Base-by-base conservation (phyloP, 306 rosid genomes). In the Rubus parviflorus region DNA sequence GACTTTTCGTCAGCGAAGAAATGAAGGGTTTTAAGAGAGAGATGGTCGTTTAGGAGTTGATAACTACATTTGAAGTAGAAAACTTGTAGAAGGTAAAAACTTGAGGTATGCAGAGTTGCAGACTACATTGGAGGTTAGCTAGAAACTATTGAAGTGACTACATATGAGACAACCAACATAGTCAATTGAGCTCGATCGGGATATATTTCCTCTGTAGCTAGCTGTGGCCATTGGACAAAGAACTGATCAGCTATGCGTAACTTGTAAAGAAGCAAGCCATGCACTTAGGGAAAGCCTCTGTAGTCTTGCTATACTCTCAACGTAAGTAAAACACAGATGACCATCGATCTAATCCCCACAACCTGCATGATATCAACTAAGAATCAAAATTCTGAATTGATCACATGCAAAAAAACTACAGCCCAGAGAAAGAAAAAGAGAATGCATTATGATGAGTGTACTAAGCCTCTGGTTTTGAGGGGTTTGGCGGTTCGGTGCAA, bases 281-380 rank as follows among this genome's bases (percentile, higher is more conserved):
- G n/a, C 99, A 82, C 97, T 92, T 68, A 96, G 79, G 66, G 97
- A 95, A 43, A 92, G 97, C 78, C 90, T 88, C 79, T 85, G 89
- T 79, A 95, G 97, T 87, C 99, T 90, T 53, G 99, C 99, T 78
- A 95, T 92, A 78, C 99, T 95, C 87, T 95, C 99, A 17, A 95
- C 89, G n/a, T n/a, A n/a, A n/a, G 43, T 95, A 92, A 81, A 95
- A 92, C 75, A 92, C 87, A 16, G 92, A 92, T 37, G 96, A 95
- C 97, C 99, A n/a, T n/a, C n/a, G n/a, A 92, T 76, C 87, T 83
- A 84, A 92, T 82, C 72, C n/a, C 45, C 45, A 63, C 45, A 63
- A 63, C 68, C 68, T 63, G 68, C 46, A 14, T 61, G 38, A 37
- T 63, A 16, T 5, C 8, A 37, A 6, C 46, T 41, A 63, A 63